Percentiles rank a stretch among this genome's conserved stretches.
Evolutionary conservation across 306 rosid species (phyloP).

Genomic region (Luffa acutangula): DNA sequence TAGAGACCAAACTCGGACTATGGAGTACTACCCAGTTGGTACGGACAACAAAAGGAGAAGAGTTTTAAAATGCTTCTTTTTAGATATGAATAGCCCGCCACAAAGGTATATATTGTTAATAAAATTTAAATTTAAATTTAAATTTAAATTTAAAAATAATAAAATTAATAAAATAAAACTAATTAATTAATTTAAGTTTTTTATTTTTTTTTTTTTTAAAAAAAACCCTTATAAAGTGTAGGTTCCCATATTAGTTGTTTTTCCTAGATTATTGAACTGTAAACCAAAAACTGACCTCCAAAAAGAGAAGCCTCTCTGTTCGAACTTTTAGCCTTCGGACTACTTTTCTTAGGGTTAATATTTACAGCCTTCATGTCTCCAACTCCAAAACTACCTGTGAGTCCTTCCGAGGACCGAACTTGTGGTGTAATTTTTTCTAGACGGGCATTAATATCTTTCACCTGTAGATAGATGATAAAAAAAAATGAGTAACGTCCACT

Average conservation of each 20-base stretch:
- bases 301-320: constrained; percentile 68
- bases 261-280: background rate
- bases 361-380: constrained; percentile 56
- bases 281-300: constrained; percentile 57
- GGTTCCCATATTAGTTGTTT: background rate
- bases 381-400: constrained; percentile 42
- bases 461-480: constrained; percentile 31
- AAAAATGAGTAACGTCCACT: background rate
- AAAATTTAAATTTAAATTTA: background rate
- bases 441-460: constrained; percentile 91
- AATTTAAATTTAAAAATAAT: background rate
- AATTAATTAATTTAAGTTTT: no score
- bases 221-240: background rate
- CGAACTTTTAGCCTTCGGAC: constrained; percentile 87
- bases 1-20: background rate
- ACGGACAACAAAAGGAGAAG: background rate
- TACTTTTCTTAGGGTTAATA: constrained; percentile 65
- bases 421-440: constrained; percentile 89
- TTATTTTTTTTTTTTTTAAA: background rate
- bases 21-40: background rate
- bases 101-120: background rate
- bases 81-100: background rate
- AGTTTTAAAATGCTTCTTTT: background rate
- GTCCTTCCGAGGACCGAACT: constrained; percentile 58
- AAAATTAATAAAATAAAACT: no score